Percentiles rank a stretch among this genome's conserved stretches.
phyloP scores from a whole-genome alignment of 208 protist species.

The Trypanosoma scelopori region DNA sequence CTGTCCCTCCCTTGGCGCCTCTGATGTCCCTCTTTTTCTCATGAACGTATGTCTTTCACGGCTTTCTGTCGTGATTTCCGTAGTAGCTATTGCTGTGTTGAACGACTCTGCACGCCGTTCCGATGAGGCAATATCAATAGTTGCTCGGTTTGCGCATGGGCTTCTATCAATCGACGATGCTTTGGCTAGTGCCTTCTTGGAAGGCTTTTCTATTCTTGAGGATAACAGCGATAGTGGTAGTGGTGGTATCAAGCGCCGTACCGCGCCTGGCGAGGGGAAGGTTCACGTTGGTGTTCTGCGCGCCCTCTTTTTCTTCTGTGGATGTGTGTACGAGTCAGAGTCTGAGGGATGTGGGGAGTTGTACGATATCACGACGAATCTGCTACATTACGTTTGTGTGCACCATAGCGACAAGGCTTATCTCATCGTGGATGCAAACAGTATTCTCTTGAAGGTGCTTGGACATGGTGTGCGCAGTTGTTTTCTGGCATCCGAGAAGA shows the following conservation, averaged over 20 bases:
- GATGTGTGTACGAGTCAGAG: constrained; percentile 68
- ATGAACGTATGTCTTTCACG: constrained; percentile 79
- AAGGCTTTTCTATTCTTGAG: constrained; percentile 58
- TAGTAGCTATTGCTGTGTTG: constrained; percentile 72
- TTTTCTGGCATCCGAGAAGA: constrained; percentile 65
- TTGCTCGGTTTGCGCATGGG: constrained; percentile 61
- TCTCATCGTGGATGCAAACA: constrained; percentile 75
- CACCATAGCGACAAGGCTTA: constrained; percentile 69
- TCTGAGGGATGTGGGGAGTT: constrained; percentile 44
- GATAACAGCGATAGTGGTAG: constrained; percentile 20
- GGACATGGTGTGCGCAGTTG: constrained; percentile 47
- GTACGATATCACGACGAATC: constrained; percentile 67
- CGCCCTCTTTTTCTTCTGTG: constrained; percentile 85
- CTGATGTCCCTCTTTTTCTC: constrained; percentile 51
- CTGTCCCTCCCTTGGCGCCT: constrained; percentile 15
- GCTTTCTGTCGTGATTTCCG: constrained; percentile 80
- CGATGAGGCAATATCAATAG: constrained; percentile 54
- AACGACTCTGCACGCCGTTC: constrained; percentile 39
- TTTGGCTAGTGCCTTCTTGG: constrained; percentile 63
- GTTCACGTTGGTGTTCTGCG: constrained; percentile 78
- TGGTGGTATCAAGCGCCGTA: neutral
- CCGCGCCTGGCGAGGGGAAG: constrained; percentile 9
- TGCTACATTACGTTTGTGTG: constrained; percentile 76
- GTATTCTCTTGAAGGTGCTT: constrained; percentile 59
- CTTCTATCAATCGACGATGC: constrained; percentile 59